Base-by-base conservation (phyloP, 2,329 filamentous ascomycete species). In the Huntiella moniliformis region DNA sequence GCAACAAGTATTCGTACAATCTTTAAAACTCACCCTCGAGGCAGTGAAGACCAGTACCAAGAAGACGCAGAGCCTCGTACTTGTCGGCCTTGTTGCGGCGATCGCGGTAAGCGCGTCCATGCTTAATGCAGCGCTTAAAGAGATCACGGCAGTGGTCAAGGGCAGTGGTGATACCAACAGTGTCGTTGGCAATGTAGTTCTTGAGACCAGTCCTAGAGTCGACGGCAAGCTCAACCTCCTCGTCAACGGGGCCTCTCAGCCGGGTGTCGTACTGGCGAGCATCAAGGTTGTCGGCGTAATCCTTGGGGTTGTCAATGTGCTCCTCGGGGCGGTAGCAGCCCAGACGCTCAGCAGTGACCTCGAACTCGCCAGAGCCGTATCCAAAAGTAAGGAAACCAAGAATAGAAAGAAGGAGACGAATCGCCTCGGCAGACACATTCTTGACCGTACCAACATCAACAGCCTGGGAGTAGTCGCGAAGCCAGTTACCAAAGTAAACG, bases 401-500 rank as follows among this genome's bases (percentile, higher is more conserved):
- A 39, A 95, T 75, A 69, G 82, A 93, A 46, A 95, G 74, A 11
- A 94, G 67, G 42, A 95, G 81, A 32, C 87, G 79, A 57, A 95
- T 93, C 49, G 86, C 86, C 62, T 93, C 85, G 44, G 84, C 80
- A 47, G 82, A 88, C 52, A 95, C 86, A 55, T 79, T 74, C 66
- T 94, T 94, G 63, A 94, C 75, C 3, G 85, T 92, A 51, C 85
- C 87, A 42, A 94, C 83, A 60, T 95, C 87, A 55, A 94, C 82
- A 51, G 86, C 87, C 62, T 95, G 87, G 45, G 82, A 91, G 63
- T 95, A 95, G 63, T 95, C 87, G 50, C 73, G 75, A 32, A 94
- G 74, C 87, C 87, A 94, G 67, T 94, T 95, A 52, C 87, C 87
- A 65, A 95, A 95, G 67, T 95, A 95, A 52, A 92, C 82, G 51